Percentiles rank a stretch among this genome's conserved stretches.
Conservation (phyloP, 352 stramenopile genomes). For the Phytophthora citricola region DNA sequence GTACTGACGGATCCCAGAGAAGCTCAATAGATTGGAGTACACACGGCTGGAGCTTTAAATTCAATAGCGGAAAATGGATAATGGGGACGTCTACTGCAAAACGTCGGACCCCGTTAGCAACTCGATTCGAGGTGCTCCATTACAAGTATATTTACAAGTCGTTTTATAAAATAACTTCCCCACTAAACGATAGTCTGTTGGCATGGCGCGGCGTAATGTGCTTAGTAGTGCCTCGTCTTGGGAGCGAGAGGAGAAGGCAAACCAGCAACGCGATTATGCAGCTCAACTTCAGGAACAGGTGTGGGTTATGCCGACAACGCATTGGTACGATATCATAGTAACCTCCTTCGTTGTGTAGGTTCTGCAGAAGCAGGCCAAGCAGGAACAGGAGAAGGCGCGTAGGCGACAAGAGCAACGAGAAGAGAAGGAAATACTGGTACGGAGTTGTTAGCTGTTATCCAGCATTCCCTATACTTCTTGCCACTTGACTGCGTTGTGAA, state of each 20-base stretch:
- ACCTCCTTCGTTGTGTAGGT: constrained; percentile 21
- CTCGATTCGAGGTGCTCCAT: too few species aligned
- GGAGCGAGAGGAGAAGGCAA: constrained; percentile 59
- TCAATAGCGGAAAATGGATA: too few species aligned
- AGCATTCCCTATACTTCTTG: background rate
- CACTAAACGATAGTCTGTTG: too few species aligned
- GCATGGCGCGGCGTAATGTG: constrained; percentile 35
- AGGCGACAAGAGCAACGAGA: constrained; percentile 55
- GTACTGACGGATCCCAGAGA: too few species aligned
- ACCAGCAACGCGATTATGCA: constrained; percentile 70
- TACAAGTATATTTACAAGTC: too few species aligned
- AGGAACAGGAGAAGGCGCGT: constrained; percentile 49
- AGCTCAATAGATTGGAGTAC: too few species aligned
- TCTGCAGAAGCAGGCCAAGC: constrained; percentile 53
- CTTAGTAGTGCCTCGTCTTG: constrained; percentile 47
- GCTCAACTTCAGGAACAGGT: constrained; percentile 75
- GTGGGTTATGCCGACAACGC: background rate
- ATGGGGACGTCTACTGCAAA: too few species aligned
- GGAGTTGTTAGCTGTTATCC: background rate
- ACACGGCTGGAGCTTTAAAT: too few species aligned
- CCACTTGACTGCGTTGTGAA: background rate
- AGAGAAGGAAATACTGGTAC: constrained; percentile 54
- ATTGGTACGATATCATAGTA: background rate
- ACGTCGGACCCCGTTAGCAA: too few species aligned
- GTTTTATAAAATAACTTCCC: too few species aligned